A percentile compares a stretch with the other conserved stretches of the same genome.
Evolutionary conservation across 1,139 yeast species (phyloP).

Genomic region (Debaryomyces udenii): DNA sequence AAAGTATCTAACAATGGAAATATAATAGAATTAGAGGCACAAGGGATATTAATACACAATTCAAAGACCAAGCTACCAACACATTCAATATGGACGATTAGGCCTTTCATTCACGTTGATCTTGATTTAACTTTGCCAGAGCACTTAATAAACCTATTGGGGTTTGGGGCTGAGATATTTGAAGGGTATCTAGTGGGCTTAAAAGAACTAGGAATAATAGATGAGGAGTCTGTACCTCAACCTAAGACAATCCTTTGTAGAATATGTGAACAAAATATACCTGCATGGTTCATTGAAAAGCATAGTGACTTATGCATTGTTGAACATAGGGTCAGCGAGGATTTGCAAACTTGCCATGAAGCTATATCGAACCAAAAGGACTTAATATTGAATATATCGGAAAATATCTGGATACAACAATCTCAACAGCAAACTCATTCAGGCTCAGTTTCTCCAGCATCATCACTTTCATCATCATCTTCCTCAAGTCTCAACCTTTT

Average conservation of each 20-base stretch:
- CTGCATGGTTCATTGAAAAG: conserved; percentile 94
- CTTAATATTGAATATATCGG: conserved; percentile 50
- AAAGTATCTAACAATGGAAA: conserved; percentile 57
- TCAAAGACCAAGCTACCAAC: conserved; percentile 60
- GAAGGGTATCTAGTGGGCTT: conserved; percentile 70
- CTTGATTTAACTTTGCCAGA: conserved; percentile 68
- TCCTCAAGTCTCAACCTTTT: conserved; percentile 22
- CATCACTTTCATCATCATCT: conserved; percentile 24
- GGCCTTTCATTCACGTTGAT: conserved; percentile 70
- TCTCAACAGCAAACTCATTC: conserved; percentile 18
- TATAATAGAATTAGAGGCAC: conserved; percentile 82
- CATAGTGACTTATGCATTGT: conserved; percentile 88
- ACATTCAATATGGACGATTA: conserved; percentile 92
- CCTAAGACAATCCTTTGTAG: conserved; percentile 84
- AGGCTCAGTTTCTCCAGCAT: conserved; percentile 21
- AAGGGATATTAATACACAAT: conserved; percentile 89
- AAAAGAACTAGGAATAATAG: conserved; percentile 61
- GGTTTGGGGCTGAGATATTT: conserved; percentile 87
- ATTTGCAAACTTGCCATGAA: conserved; percentile 79
- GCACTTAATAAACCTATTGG: conserved; percentile 69
- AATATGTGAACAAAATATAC: conserved; percentile 88
- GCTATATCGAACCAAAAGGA: conserved; percentile 70
- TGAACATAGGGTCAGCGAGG: conserved; percentile 82
- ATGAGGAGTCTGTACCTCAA: conserved; percentile 67
- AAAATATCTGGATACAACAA: conserved; percentile 30